Percentiles rank a stretch among this genome's conserved stretches.
Conservation (phyloP, 257 asterid species). For the Hygrophila difformis region DNA sequence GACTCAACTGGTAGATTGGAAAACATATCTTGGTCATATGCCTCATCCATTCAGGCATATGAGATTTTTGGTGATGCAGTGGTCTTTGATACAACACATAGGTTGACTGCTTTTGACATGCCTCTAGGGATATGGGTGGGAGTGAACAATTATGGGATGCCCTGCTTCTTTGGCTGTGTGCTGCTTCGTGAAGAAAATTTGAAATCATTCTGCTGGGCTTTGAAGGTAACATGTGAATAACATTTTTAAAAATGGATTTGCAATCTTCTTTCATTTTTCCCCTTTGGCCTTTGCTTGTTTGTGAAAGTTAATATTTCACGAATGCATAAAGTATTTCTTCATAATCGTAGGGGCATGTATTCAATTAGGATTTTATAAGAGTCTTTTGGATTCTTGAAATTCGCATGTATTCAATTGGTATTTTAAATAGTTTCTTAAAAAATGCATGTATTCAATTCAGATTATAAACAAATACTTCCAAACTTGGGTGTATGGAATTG, state of each 20-base stretch:
- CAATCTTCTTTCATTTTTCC: no score
- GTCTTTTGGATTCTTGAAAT: no score
- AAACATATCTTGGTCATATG: conserved; percentile 96
- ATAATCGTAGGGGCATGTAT: no score
- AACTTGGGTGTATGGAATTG: no score
- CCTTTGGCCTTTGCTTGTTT: no score
- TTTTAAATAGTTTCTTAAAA: no score
- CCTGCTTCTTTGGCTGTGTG: conserved; percentile 95
- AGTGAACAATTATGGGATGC: conserved; percentile 96
- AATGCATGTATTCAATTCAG: no score
- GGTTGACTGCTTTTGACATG: conserved; percentile 88
- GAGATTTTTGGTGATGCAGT: conserved; percentile 92
- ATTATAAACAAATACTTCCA: no score
- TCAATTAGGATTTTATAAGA: no score
- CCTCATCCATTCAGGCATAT: conserved; percentile 78
- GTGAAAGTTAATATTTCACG: no score
- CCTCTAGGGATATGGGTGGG: conserved; percentile 99
- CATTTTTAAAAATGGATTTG: conserved; percentile 1
- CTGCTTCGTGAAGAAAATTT: conserved; percentile 85
- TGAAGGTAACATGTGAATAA: conserved; percentile 54
- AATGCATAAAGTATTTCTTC: no score
- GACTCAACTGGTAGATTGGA: conserved; percentile 74
- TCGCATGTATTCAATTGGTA: no score
- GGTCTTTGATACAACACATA: conserved; percentile 92
- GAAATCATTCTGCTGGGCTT: conserved; percentile 93